phyloP scores from a whole-genome alignment of 2,329 filamentous ascomycete species.

The Apiospora arundinis region DNA sequence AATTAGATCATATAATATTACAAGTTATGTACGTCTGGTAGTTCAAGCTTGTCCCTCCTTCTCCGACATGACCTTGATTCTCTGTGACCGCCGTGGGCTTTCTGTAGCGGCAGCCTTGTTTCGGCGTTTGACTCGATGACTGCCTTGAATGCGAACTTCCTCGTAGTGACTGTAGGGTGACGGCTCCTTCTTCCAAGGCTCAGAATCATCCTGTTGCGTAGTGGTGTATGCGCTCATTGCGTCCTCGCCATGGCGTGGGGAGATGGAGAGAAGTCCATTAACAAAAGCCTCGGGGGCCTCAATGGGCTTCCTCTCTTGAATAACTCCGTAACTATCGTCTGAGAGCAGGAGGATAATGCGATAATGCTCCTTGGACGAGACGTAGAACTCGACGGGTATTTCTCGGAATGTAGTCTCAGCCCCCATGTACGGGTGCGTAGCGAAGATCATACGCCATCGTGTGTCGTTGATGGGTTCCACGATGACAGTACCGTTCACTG shows the following conservation, averaged over 20 bases:
- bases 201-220: conserved; percentile 1
- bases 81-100: background rate
- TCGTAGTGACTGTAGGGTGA: background rate
- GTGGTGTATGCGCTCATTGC: background rate
- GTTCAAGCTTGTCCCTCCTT: background rate
- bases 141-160: background rate
- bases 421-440: background rate
- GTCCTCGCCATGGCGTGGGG: background rate
- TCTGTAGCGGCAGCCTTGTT: background rate
- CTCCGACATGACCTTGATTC: conserved; percentile 1
- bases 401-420: background rate
- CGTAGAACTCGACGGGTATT: background rate
- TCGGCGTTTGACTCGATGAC: background rate
- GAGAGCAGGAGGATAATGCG: conserved; percentile 7
- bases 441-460: conserved; percentile 15
- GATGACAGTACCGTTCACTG: background rate
- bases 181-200: background rate
- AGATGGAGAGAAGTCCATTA: background rate
- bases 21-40: background rate
- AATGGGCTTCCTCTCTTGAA: conserved; percentile 6
- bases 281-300: background rate
- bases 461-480: background rate
- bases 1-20: conserved; percentile 3
- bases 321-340: conserved; percentile 2
- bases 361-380: background rate